phyloP scores from a whole-genome alignment of 352 stramenopile genomes.

The Globisporangium viniferum region DNA sequence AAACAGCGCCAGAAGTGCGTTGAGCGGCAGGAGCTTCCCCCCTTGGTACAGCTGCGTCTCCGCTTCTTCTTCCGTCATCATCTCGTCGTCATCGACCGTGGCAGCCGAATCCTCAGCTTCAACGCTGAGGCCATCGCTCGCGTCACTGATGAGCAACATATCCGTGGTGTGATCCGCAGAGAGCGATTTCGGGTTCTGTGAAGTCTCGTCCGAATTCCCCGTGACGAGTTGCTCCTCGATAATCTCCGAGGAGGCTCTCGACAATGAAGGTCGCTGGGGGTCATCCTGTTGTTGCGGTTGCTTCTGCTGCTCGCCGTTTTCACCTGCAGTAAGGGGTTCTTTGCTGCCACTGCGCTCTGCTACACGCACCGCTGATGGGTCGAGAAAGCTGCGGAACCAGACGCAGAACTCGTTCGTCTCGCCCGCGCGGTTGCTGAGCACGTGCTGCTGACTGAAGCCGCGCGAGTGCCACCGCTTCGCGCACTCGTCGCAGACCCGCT shows the following conservation, averaged over 20 bases:
- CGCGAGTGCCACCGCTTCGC: conserved; percentile 37
- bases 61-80: background rate
- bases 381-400: conserved; percentile 14
- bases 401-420: conserved; percentile 14
- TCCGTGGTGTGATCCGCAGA: background rate
- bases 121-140: background rate
- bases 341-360: background rate
- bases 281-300: conserved; percentile 4
- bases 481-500: conserved; percentile 29
- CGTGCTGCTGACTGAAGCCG: conserved; percentile 30
- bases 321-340: background rate
- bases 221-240: conserved; percentile 2
- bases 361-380: background rate
- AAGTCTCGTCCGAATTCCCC: background rate
- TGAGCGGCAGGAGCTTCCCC: conserved; percentile 14
- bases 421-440: conserved; percentile 23
- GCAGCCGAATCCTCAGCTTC: background rate
- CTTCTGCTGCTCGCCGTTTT: background rate
- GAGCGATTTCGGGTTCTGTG: background rate
- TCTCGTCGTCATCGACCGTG: background rate
- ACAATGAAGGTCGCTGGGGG: background rate
- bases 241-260: background rate
- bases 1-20: conserved; percentile 25
- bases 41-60: background rate
- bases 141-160: background rate